phyloP scores from a whole-genome alignment of 306 rosid genomes.

The Potentilla sterilis region DNA sequence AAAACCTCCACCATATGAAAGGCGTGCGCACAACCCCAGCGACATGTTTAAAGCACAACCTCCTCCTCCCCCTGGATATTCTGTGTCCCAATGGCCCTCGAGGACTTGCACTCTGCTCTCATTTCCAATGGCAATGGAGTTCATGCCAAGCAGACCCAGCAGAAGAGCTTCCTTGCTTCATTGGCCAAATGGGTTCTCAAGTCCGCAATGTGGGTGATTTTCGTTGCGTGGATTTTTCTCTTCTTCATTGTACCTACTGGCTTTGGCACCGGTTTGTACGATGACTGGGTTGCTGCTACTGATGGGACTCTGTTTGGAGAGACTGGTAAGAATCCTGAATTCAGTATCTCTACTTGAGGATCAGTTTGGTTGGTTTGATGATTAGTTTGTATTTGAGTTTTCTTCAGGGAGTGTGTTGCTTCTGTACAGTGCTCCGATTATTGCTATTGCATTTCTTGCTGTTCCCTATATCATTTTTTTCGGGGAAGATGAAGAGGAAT shows the following conservation, averaged over 20 bases:
- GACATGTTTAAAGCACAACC: not conserved
- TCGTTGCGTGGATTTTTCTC: slow-evolving; percentile 45
- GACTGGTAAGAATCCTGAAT: slow-evolving; percentile 32
- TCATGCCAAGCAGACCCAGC: not conserved
- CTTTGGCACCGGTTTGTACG: slow-evolving; percentile 15
- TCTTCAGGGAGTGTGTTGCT: slow-evolving; percentile 53
- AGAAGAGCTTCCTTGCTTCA: slow-evolving; percentile 14
- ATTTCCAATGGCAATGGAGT: slow-evolving; percentile 6
- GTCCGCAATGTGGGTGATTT: slow-evolving; percentile 37
- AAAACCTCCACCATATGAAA: not conserved
- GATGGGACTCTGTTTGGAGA: slow-evolving; percentile 34
- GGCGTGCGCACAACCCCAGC: not conserved
- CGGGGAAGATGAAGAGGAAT: slow-evolving; percentile 41
- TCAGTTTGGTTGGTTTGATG: not conserved
- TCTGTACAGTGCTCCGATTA: slow-evolving; percentile 43
- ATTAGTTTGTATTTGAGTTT: not conserved
- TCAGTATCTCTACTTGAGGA: not conserved
- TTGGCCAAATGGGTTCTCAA: slow-evolving; percentile 44
- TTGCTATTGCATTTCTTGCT: slow-evolving; percentile 58
- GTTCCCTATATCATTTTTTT: slow-evolving; percentile 40
- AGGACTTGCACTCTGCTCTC: not conserved
- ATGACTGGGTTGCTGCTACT: slow-evolving; percentile 27
- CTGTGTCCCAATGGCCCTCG: slow-evolving; percentile 1
- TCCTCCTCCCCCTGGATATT: not conserved
- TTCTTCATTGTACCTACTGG: slow-evolving; percentile 39